Percentiles rank a stretch among this genome's conserved stretches.
Conservation (phyloP, 441 rosid genomes). For the Pelargonium myrrhifolium region DNA sequence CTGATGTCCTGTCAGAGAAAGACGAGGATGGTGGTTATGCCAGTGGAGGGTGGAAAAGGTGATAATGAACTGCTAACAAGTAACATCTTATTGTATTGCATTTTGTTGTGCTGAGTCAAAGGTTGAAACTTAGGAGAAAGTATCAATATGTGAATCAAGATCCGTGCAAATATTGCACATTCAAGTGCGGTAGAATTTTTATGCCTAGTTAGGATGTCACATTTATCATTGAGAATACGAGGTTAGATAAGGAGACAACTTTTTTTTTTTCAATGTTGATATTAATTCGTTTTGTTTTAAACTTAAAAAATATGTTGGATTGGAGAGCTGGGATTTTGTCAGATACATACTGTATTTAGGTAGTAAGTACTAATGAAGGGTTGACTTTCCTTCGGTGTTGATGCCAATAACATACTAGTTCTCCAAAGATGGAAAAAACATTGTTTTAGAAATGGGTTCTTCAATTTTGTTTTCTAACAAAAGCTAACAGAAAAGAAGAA, state of each 20-base stretch:
- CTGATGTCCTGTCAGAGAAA: conserved; percentile 42
- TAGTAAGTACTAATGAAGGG: background rate
- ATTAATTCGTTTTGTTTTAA: too few species aligned
- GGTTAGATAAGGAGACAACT: background rate
- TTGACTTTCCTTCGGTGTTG: background rate
- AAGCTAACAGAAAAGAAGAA: background rate
- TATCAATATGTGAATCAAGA: background rate
- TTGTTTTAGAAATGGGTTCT: background rate
- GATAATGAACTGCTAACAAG: conserved; percentile 13
- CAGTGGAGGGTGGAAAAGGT: conserved; percentile 93
- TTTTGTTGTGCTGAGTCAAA: background rate
- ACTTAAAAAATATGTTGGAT: background rate
- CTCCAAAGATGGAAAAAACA: background rate
- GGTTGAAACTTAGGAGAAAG: background rate
- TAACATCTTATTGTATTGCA: background rate
- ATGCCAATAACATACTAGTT: background rate
- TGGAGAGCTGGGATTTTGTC: background rate
- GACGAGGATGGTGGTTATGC: conserved; percentile 65
- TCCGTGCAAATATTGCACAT: background rate
- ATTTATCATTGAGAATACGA: background rate
- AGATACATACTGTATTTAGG: background rate
- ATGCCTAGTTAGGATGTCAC: background rate
- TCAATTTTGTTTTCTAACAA: background rate
- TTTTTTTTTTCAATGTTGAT: background rate
- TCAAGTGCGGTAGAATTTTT: background rate